Conservation (phyloP, 2,329 filamentous ascomycete genomes). For the Diplocarpon rosae region DNA sequence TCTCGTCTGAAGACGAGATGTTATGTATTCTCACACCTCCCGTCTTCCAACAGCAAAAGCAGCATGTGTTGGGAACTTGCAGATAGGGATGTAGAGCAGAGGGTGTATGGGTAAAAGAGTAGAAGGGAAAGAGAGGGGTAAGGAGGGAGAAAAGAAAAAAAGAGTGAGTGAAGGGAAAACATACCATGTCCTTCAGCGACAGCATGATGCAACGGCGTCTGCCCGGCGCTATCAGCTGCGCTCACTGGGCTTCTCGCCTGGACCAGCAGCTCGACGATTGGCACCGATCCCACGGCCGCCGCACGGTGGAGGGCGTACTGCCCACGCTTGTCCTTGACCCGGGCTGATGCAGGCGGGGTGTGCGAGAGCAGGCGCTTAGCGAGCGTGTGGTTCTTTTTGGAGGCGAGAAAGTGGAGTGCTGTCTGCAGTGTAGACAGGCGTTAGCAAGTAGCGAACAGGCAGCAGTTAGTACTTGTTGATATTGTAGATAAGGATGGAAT, state of each 20-base stretch:
- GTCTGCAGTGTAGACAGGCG: constrained; percentile 41
- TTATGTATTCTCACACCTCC: too few relatives aligned
- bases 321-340: constrained; percentile 75
- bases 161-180: constrained; percentile 14
- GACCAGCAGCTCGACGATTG: constrained; percentile 72
- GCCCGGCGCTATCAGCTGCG: constrained; percentile 69
- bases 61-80: too few relatives aligned
- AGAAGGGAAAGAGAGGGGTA: background rate
- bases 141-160: background rate
- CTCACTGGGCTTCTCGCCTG: constrained; percentile 72
- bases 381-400: constrained; percentile 76
- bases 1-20: background rate
- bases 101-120: background rate
- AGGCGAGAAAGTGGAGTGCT: constrained; percentile 81
- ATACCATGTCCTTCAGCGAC: constrained; percentile 62
- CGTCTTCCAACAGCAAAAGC: too few relatives aligned
- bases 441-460: background rate
- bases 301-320: constrained; percentile 87
- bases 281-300: constrained; percentile 79
- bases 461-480: too few relatives aligned
- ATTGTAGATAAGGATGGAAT: too few relatives aligned
- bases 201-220: constrained; percentile 84
- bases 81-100: too few relatives aligned
- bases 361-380: constrained; percentile 66
- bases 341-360: constrained; percentile 59